Conservation (phyloP, 2,329 filamentous ascomycete genomes). For the Cladobotryum mycophilum region DNA sequence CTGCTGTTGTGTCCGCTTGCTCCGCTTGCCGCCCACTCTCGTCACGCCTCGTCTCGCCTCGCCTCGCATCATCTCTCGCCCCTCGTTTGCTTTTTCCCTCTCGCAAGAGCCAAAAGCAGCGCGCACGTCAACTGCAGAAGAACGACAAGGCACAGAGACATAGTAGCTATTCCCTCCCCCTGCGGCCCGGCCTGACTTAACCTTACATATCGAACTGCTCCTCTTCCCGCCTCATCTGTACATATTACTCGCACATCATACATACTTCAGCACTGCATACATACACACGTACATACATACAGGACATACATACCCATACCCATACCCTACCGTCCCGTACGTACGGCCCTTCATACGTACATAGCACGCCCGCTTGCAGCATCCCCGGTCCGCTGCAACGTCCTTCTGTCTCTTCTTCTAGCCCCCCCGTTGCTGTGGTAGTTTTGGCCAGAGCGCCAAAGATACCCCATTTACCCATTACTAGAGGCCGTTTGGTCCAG, state of each 20-base stretch:
- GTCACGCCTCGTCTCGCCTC: neutral
- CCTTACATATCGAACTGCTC: neutral
- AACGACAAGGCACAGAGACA: no score
- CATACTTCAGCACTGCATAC: conserved; percentile 2
- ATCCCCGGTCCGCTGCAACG: neutral
- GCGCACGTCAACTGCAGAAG: no score
- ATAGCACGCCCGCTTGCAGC: conserved; percentile 1
- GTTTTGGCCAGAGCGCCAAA: conserved; percentile 1
- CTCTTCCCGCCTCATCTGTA: conserved; percentile 6
- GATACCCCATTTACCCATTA: neutral
- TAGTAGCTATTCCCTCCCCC: no score
- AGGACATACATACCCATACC: neutral
- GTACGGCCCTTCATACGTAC: neutral
- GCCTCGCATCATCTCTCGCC: neutral
- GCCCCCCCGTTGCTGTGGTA: neutral
- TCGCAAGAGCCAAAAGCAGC: no score
- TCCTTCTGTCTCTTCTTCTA: neutral
- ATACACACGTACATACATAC: neutral
- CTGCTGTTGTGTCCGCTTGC: neutral
- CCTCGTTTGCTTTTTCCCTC: neutral
- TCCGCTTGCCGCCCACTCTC: no score
- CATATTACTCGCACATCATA: conserved; percentile 9
- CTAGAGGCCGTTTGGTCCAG: conserved; percentile 3
- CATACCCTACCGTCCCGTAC: neutral
- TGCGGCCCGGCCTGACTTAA: no score